Conservation (phyloP, 2,329 filamentous ascomycete species). For the Teratosphaeria zuluensis region DNA sequence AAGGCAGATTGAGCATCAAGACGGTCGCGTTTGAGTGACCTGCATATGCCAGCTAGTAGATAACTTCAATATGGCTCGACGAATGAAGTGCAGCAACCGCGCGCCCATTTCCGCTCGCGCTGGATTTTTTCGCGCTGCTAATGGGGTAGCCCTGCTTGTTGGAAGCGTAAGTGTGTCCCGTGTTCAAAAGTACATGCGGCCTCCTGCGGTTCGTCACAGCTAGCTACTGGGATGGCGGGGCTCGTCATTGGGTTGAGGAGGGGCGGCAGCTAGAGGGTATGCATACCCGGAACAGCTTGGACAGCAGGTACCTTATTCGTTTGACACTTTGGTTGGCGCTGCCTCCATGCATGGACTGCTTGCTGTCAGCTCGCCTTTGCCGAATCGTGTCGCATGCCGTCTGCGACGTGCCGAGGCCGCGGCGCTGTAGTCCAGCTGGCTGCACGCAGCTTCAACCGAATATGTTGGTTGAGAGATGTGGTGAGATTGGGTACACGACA, state of each 20-base stretch:
- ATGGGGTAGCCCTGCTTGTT: neutral
- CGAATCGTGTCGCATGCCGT: neutral
- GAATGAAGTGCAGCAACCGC: slow-evolving; percentile 12
- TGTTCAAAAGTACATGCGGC: slow-evolving; percentile 30
- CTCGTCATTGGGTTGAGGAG: slow-evolving; percentile 5
- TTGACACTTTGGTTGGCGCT: neutral
- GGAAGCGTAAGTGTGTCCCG: slow-evolving; percentile 20
- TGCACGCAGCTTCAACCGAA: neutral
- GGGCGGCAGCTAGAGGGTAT: slow-evolving; percentile 12
- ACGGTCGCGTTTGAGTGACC: neutral
- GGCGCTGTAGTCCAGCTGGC: neutral
- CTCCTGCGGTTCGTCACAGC: slow-evolving; percentile 12
- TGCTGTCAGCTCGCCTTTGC: neutral
- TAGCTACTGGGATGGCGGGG: slow-evolving; percentile 8
- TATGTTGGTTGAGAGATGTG: neutral
- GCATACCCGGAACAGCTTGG: slow-evolving; percentile 1
- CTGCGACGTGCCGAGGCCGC: neutral
- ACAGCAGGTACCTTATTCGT: neutral
- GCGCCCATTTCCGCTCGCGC: slow-evolving; percentile 9
- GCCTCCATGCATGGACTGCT: neutral
- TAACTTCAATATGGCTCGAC: slow-evolving; percentile 3
- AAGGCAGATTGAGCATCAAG: neutral
- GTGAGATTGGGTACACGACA: neutral
- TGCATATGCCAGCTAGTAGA: neutral
- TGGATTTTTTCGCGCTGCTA: neutral